A percentile compares a stretch with the other conserved stretches of the same genome.
phyloP scores from a whole-genome alignment of 1,139 yeast species.

The Groenewaldozyma auringiensis region DNA sequence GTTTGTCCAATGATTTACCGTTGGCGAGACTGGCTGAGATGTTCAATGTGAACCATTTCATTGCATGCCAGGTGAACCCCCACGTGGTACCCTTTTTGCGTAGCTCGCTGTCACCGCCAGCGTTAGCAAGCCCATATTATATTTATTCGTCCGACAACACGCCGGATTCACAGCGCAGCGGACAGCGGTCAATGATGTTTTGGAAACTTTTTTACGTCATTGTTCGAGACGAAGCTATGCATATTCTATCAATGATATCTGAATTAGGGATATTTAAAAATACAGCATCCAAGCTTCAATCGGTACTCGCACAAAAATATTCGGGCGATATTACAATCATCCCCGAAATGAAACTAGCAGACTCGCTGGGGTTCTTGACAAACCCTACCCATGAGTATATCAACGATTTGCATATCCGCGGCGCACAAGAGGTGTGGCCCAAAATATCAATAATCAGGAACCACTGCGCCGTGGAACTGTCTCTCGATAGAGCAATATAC shows the following conservation, averaged over 20 bases:
- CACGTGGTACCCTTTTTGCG: slow-evolving; percentile 84
- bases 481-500: slow-evolving; percentile 71
- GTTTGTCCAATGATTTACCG: slow-evolving; percentile 91
- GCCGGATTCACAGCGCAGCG: slow-evolving; percentile 31
- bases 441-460: slow-evolving; percentile 74
- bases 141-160: slow-evolving; percentile 6
- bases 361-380: slow-evolving; percentile 54
- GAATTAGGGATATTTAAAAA: slow-evolving; percentile 74
- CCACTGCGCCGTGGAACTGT: slow-evolving; percentile 85
- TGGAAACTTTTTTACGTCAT: slow-evolving; percentile 40
- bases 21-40: slow-evolving; percentile 82
- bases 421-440: slow-evolving; percentile 93
- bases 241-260: slow-evolving; percentile 60
- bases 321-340: slow-evolving; percentile 90
- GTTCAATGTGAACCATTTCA: slow-evolving; percentile 94
- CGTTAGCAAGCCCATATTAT: slow-evolving; percentile 5
- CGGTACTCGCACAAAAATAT: slow-evolving; percentile 76
- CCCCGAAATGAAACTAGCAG: slow-evolving; percentile 59
- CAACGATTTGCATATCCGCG: slow-evolving; percentile 63
- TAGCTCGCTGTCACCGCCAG: slow-evolving; percentile 14
- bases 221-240: slow-evolving; percentile 64
- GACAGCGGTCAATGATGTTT: slow-evolving; percentile 13
- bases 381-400: slow-evolving; percentile 78
- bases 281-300: slow-evolving; percentile 60
- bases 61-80: slow-evolving; percentile 95